Evolutionary conservation across 371 early-diverging fungal species (phyloP), one percentile per base, ranked within the genome.

Genomic region (Mucor ambiguus): DNA sequence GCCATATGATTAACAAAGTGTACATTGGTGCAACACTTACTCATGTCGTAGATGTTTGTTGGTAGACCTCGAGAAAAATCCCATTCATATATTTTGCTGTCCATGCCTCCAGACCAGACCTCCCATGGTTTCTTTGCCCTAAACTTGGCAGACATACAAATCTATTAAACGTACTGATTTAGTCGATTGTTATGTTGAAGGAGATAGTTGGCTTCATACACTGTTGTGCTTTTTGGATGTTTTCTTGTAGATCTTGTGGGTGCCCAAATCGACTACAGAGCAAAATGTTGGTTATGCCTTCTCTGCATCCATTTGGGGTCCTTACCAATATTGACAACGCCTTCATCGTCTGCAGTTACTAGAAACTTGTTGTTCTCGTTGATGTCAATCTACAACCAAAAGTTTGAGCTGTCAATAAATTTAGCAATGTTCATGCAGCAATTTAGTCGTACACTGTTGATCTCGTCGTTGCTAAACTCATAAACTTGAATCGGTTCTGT

Each of bases 31-130:
- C 54, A 29, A 22, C 7, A 24, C 59, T 68, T 70, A 77, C 80
- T 72, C 67, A 72, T 81, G 54, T 77, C 72, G 32, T 67, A 70
- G 10, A 74, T 68, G 11, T 70, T 52, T 10, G 64, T 63, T 24
- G 73, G 73, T 22, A 37, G 59, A 2, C 81, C 81, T 18, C 76
- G 67, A 33, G 83, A 79, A 22, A 81, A 77, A 65, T 83, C 83
- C 81, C 83, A 81, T 38, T 74, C 75, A 28, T 72, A 73, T 0
- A 83, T 43, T 22, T 78, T 66, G 37, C 75, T 77, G 60, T 83
- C 83, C 74, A 81, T 69, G 14, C 83, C 83, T 32, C 83, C 83
- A 32, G 83, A 83, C 79, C 81, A 80, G 4, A 83, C 81, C 66
- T 83, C 79, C 83, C 83, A 83, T 6, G 83, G 66, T 32, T 79